Evolutionary conservation across 1,284 basidiomycete species (phyloP).

Genomic region (Cutaneotrichosporon mucoides): DNA sequence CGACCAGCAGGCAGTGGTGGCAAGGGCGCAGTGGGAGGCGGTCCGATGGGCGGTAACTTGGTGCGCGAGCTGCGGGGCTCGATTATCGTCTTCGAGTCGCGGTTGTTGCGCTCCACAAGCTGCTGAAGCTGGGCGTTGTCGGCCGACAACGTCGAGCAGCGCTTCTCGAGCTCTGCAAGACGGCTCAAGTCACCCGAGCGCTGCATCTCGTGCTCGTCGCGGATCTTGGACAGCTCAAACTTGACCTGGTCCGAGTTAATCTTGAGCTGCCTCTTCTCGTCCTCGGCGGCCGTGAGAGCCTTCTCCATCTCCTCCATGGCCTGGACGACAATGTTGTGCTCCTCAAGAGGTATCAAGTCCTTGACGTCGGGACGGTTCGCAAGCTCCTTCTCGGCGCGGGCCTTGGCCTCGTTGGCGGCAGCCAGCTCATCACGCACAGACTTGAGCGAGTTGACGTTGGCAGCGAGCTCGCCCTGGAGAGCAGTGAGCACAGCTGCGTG

Average conservation of each 20-base stretch:
- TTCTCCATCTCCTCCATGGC: constrained; percentile 41
- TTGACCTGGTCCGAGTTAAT: constrained; percentile 43
- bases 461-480: constrained; percentile 18
- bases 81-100: constrained; percentile 25
- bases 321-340: constrained; percentile 29
- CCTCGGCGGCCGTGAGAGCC: constrained; percentile 32
- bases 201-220: constrained; percentile 39
- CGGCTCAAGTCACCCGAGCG: constrained; percentile 27
- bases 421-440: constrained; percentile 12
- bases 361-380: constrained; percentile 10
- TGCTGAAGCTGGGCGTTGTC: constrained; percentile 23
- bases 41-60: constrained; percentile 39
- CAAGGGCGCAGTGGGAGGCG: constrained; percentile 40
- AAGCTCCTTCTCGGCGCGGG: constrained; percentile 19
- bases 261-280: constrained; percentile 43
- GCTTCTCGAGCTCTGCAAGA: constrained; percentile 30
- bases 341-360: constrained; percentile 17
- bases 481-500: constrained; percentile 18
- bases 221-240: constrained; percentile 41
- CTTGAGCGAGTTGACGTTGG: constrained; percentile 12
- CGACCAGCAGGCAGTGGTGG: constrained; percentile 35
- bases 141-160: constrained; percentile 10
- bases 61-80: constrained; percentile 16
- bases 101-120: constrained; percentile 25
- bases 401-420: constrained; percentile 14